Evolutionary conservation across 1,284 basidiomycete species (phyloP), one percentile per base, ranked within the genome.

Genomic region (Ceratobasidium sp.): DNA sequence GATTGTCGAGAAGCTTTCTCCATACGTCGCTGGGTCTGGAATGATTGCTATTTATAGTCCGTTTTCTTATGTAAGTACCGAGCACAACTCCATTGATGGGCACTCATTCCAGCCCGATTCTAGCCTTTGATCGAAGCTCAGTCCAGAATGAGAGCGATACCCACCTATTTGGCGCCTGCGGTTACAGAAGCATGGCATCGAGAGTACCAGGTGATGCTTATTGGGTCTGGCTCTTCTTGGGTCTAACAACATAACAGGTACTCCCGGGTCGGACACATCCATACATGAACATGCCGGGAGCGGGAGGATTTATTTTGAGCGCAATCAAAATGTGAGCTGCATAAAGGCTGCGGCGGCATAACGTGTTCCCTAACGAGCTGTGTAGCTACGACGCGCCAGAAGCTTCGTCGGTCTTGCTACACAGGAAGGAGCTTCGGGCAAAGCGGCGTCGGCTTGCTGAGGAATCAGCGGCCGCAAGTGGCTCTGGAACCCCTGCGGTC

Each of bases 221-320:
- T 43, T 45, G 8, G 18, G 3, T 28, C 5, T 14, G 12, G 14
- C 28, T 8, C 6, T 12, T 60, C 23, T 36, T 45, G 41, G 12
- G 9, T 23, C 58, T 60, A 21, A 53, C 30, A 62, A 69, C 34
- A 34, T 34, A 30, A 21, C 71, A 87, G 85, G 92, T 96, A 10
- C 84, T 99, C 21, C 97, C 97, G 28, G 97, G 97, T 16, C 87
- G 97, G 39, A 97, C 94, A 50, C 97, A 99, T 82, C 97, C 97
- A 0, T 89, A 89, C 76, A 99, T 99, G 97, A 91, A 86, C 73
- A 94, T 91, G 59, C 92, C 93, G 18, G 94, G 93, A 1, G 91
- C 92, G 1, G 96, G 93, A 3, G 97, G 97, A 0, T 98, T 90
- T 81, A 82, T 99, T 32, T 84, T 98, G 58, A 90, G 93, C 79